Base-by-base conservation (phyloP, 2,329 filamentous ascomycete genomes). In the Monosporascus cannonballus region DNA sequence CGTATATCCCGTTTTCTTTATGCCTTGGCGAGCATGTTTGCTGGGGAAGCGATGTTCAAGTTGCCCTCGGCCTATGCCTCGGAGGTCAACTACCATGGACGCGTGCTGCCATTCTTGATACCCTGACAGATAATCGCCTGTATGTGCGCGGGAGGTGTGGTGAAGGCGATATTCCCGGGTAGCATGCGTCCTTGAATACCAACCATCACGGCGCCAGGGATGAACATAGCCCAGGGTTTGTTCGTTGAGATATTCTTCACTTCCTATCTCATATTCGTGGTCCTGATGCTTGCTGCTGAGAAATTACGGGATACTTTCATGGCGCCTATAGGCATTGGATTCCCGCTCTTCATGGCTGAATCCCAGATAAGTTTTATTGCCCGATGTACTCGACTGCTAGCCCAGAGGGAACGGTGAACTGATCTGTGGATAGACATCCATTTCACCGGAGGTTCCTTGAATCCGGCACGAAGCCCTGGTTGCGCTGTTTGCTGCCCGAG, bases 241-340 rank as follows among this genome's bases (percentile, higher is more conserved):
- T 83, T 85, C 61, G 78, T 83, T 54, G 81, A 85, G 63, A 77
- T 82, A 71, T 80, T 85, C 61, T 71, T 85, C 36, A 85, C 81
- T 0, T 73, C 79, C 1, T 72, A 83, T 61, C 71, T 85, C 17
- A 75, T 84, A 11, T 77, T 85, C 53, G 77, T 81, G 6, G 76
- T 85, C 52, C 76, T 84, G 63, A 86, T 87, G 81, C 71, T 87
- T 36, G 84, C 83, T 1, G 77, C 75, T 3, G 83, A 87, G 62
- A 87, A 88, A 67, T 84, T 86, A 61, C 80, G 80, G 56, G 80
- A 78, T 5, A 88, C 84, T 0, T 87, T 77, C 61, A 68, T 87
- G 3, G 85, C 84, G 0, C 85, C 85, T 0, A 68, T 89, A 0
- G 85, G 81, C 0, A 87, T 89, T 57, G 85, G 85, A 0, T 67